Conservation (phyloP, 2,329 filamentous ascomycete species). For the Cladobotryum protrusum region DNA sequence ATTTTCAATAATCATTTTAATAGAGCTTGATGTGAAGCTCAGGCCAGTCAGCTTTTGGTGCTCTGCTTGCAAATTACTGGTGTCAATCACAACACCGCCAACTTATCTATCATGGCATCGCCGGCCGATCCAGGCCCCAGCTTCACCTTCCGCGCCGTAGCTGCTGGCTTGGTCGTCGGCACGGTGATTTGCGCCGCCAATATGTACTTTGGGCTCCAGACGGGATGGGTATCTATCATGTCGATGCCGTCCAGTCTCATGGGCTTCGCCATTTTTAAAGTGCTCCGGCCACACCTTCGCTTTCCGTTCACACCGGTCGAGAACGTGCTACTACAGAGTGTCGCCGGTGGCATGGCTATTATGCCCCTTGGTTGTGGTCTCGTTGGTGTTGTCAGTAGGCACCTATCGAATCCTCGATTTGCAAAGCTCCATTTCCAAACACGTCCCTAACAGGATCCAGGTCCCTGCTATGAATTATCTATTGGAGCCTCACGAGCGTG, state of each 20-base stretch:
- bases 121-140: slow-evolving; percentile 46
- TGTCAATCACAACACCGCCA: no score
- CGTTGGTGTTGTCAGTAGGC: slow-evolving; percentile 66
- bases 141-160: slow-evolving; percentile 77
- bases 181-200: slow-evolving; percentile 93
- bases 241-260: slow-evolving; percentile 93
- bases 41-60: no score
- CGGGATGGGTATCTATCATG: slow-evolving; percentile 71
- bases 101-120: slow-evolving; percentile 15
- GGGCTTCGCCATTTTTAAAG: slow-evolving; percentile 89
- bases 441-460: slow-evolving; percentile 20
- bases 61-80: no score
- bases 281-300: slow-evolving; percentile 62
- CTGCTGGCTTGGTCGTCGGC: slow-evolving; percentile 76
- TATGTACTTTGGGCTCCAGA: slow-evolving; percentile 98
- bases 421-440: no score
- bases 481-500: slow-evolving; percentile 68
- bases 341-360: slow-evolving; percentile 89
- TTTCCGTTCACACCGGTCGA: slow-evolving; percentile 79
- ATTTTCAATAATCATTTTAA: no score
- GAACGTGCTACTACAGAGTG: slow-evolving; percentile 96
- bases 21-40: no score
- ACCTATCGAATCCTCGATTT: no score
- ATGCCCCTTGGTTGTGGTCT: slow-evolving; percentile 96
- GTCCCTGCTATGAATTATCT: slow-evolving; percentile 89